phyloP scores from a whole-genome alignment of 495 filamentous ascomycete species.

The Penicillium silybi region DNA sequence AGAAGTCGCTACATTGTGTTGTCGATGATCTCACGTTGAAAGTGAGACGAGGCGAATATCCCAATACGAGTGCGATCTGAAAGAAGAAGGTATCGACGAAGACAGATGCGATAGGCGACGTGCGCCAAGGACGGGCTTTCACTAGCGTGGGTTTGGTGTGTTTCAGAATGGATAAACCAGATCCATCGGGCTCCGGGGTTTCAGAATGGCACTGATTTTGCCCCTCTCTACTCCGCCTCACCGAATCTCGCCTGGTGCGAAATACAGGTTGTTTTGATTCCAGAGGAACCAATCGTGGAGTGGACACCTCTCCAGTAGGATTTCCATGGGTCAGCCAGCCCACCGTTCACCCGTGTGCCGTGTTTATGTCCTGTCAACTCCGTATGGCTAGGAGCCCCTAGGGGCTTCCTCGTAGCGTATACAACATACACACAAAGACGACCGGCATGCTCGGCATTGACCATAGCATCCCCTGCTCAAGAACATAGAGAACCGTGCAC shows the following conservation, averaged over 20 bases:
- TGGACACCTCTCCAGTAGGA: neutral
- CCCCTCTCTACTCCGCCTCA: neutral
- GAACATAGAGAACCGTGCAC: slow-evolving; percentile 17
- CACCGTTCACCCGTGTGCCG: slow-evolving; percentile 23
- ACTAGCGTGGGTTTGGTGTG: slow-evolving; percentile 22
- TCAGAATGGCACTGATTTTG: slow-evolving; percentile 13
- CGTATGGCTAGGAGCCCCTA: neutral
- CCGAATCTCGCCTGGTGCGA: neutral
- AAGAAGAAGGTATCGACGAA: slow-evolving; percentile 12
- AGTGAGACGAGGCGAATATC: neutral
- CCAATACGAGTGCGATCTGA: neutral
- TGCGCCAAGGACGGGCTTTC: slow-evolving; percentile 9
- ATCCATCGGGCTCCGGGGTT: slow-evolving; percentile 24
- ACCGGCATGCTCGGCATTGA: neutral
- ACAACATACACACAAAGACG: neutral
- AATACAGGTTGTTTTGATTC: neutral
- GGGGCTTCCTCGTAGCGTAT: neutral
- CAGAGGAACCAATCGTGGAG: neutral
- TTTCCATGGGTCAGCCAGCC: slow-evolving; percentile 19
- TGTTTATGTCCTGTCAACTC: slow-evolving; percentile 1
- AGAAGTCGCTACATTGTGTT: neutral
- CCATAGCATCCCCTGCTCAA: neutral
- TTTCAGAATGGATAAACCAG: slow-evolving; percentile 22
- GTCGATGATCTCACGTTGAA: neutral
- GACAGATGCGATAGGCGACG: neutral